Base-by-base conservation (phyloP, 257 asterid species). In the Solanum ossicruentum region DNA sequence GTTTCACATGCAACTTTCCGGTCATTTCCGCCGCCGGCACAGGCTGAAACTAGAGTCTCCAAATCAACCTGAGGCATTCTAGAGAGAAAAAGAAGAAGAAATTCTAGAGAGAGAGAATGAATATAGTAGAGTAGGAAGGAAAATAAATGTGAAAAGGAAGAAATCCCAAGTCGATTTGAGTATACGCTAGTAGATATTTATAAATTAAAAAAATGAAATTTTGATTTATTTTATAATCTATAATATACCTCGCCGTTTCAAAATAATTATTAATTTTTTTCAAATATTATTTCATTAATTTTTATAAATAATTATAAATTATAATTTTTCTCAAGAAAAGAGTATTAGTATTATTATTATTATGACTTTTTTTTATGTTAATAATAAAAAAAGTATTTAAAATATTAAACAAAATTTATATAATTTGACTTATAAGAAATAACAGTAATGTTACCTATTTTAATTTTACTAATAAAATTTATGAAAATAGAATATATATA, bases 1-100 rank as follows among this genome's bases (percentile, higher is more conserved):
- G 95, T 90, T 80, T 88, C 92, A 80, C 96, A 90, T 23, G 91
- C 91, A n/a, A 90, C 83, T 88, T 92, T 93, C 47, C 91, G 84
- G 85, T 93, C 95, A 87, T 11, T 65, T 39, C 82, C 87, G 18
- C 91, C 92, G 87, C 92, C 94, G 10, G 91, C 86, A 85, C 91
- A 86, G 84, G 91, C 89, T 7, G 94, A 87, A 55, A 89, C 93
- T 39, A 88, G 63, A 70, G 91, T 85, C 56, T 92, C 92, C 51
- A 88, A 86, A 88, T 94, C 97, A 47, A 90, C 92, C 79, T 90
- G 95, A 87, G 95, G 92, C 97, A 95, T 92, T 70, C 32, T 71
- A 73, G 41, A 83, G 63, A 83, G 70, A 71, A 85, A 56, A 56
- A 55, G 26, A 47, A 4, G 47, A 45, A 51, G 36, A 79, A 15